phyloP scores from a whole-genome alignment of 305 asterid species.

The Fraxinus nigra region DNA sequence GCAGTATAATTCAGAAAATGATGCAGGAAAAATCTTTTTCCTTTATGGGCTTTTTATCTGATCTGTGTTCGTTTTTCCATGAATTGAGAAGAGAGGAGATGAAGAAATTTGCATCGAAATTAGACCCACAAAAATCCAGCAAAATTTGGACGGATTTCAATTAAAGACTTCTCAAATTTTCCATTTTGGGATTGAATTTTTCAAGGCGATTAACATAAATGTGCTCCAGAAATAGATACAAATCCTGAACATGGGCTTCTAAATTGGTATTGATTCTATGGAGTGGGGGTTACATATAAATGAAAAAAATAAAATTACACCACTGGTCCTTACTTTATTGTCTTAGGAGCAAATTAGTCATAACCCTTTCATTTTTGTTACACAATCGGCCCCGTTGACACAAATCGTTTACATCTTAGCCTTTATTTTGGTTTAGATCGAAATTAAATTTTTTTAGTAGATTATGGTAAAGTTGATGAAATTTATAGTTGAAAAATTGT shows the following conservation, averaged over 20 bases:
- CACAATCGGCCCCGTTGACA: not conserved
- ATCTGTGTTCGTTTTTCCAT: constrained; percentile 10
- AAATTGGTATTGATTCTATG: not conserved
- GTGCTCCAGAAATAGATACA: constrained; percentile 18
- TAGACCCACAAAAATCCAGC: constrained; percentile 75
- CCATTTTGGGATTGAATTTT: constrained; percentile 33
- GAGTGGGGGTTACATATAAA: not conserved
- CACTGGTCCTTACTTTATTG: not conserved
- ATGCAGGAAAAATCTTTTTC: not conserved
- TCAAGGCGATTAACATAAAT: constrained; percentile 21
- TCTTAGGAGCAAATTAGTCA: not conserved
- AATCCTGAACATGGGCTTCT: constrained; percentile 38
- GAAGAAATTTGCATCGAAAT: constrained; percentile 10
- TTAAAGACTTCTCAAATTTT: constrained; percentile 35
- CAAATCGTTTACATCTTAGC: not conserved
- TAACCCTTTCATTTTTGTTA: not conserved
- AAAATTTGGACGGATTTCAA: constrained; percentile 54
- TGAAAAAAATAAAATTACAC: not conserved
- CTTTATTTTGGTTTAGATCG: not conserved
- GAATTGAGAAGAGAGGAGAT: not conserved
- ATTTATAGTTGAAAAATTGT: not conserved
- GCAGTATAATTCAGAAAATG: not conserved
- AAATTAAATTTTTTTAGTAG: no score
- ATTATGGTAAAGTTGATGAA: not conserved
- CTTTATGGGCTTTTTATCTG: not conserved